Conservation (phyloP, 2,329 filamentous ascomycete genomes). For the Ophiosphaerella korrae region DNA sequence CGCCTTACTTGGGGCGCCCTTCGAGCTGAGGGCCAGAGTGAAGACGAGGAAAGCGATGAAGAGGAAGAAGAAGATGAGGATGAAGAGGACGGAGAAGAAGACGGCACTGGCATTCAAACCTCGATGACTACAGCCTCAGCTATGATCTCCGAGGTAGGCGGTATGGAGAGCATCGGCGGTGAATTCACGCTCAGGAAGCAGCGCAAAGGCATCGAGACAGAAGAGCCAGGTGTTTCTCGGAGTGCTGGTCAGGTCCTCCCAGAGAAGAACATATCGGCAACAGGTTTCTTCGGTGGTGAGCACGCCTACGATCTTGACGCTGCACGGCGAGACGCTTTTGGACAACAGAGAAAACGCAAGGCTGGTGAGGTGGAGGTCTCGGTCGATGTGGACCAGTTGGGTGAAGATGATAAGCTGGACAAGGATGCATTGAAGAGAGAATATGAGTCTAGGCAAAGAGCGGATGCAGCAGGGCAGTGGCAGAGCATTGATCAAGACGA, state of each 20-base stretch:
- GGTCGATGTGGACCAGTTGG: slow-evolving; percentile 82
- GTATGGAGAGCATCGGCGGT: slow-evolving; percentile 76
- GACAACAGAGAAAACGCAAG: slow-evolving; percentile 86
- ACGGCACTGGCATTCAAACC: slow-evolving; percentile 68
- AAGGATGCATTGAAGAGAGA: slow-evolving; percentile 81
- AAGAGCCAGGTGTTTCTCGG: slow-evolving; percentile 72
- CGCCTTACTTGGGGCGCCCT: slow-evolving; percentile 91
- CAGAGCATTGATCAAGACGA: slow-evolving; percentile 86
- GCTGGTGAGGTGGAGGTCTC: slow-evolving; percentile 93
- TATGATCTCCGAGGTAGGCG: slow-evolving; percentile 78
- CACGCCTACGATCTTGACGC: slow-evolving; percentile 85
- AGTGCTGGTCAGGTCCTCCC: slow-evolving; percentile 88
- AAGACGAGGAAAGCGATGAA: slow-evolving; percentile 65
- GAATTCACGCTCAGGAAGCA: slow-evolving; percentile 92
- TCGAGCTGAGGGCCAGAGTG: slow-evolving; percentile 77
- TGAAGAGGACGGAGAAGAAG: slow-evolving; percentile 68
- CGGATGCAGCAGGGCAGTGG: slow-evolving; percentile 65
- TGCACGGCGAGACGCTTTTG: slow-evolving; percentile 65
- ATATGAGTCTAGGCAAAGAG: slow-evolving; percentile 74
- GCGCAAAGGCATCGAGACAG: slow-evolving; percentile 79
- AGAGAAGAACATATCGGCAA: slow-evolving; percentile 81
- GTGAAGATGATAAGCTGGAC: slow-evolving; percentile 74
- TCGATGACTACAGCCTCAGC: slow-evolving; percentile 76
- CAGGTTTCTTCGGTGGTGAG: slow-evolving; percentile 96
- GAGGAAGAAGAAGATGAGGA: slow-evolving; percentile 67